A percentile compares a stretch with the other conserved stretches of the same genome.
Conservation (phyloP, 495 filamentous ascomycete species). For the Penicillium ochrochloron region DNA sequence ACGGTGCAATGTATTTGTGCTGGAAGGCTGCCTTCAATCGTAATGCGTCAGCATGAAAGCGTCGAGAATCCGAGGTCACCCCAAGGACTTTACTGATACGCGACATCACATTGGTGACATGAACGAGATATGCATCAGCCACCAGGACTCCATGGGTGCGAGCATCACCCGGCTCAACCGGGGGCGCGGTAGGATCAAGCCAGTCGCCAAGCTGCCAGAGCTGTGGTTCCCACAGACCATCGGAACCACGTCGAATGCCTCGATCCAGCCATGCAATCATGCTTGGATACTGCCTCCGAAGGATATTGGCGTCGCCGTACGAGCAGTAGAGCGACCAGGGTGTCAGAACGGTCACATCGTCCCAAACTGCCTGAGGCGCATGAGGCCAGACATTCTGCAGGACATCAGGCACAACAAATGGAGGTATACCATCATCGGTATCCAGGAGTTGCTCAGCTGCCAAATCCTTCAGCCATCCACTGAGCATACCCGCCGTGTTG, state of each 20-base stretch:
- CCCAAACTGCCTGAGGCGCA: neutral
- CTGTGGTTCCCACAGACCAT: neutral
- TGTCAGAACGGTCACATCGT: neutral
- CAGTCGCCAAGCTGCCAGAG: neutral
- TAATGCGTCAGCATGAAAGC: neutral
- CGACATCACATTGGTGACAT: neutral
- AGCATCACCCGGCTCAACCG: neutral
- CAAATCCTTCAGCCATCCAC: neutral
- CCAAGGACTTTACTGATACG: neutral
- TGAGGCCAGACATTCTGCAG: no score
- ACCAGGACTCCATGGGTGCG: neutral
- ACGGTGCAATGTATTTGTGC: neutral
- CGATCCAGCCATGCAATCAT: neutral
- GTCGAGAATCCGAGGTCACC: neutral
- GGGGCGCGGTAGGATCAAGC: neutral
- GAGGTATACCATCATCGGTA: no score
- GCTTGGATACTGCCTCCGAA: neutral
- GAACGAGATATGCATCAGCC: neutral
- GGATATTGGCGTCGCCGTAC: neutral
- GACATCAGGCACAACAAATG: no score
- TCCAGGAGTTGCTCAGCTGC: neutral
- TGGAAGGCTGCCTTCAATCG: neutral
- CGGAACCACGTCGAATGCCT: neutral
- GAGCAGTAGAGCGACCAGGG: neutral
- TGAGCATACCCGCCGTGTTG: neutral